A percentile compares a stretch with the other conserved stretches of the same genome.
Conservation (phyloP, 805 yeast genomes). For the Candida sphagnicola region DNA sequence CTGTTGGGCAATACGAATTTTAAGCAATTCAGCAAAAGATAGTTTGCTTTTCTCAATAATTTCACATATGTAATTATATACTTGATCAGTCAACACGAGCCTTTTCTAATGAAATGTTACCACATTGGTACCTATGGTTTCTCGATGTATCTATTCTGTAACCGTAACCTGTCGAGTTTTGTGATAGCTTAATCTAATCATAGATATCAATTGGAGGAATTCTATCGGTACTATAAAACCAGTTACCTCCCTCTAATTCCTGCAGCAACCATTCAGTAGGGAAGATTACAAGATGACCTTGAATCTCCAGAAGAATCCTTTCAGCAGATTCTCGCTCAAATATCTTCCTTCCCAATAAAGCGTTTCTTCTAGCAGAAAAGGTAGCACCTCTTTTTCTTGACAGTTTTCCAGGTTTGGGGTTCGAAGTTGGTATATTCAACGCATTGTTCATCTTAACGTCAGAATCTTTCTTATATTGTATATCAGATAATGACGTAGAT, state of each 20-base stretch:
- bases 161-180: too few species aligned
- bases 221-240: constrained; percentile 93
- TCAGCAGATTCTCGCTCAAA: constrained; percentile 77
- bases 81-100: too few species aligned
- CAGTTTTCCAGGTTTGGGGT: constrained; percentile 4
- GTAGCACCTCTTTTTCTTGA: constrained; percentile 35
- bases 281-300: constrained; percentile 87
- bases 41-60: too few species aligned
- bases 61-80: too few species aligned
- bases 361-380: constrained; percentile 31
- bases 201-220: constrained; percentile 94
- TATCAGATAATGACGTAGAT: background rate
- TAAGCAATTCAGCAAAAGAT: too few species aligned
- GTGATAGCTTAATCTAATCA: constrained; percentile 39
- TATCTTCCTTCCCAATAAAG: constrained; percentile 43
- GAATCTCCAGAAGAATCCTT: constrained; percentile 62
- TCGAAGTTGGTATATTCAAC: constrained; percentile 1
- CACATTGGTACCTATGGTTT: too few species aligned
- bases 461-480: background rate
- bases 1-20: too few species aligned
- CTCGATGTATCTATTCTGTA: too few species aligned
- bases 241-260: constrained; percentile 86
- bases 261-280: constrained; percentile 87
- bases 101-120: too few species aligned
- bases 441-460: constrained; percentile 1